Base-by-base conservation (phyloP, 2,329 filamentous ascomycete species). In the Hymenoscyphus scutula region DNA sequence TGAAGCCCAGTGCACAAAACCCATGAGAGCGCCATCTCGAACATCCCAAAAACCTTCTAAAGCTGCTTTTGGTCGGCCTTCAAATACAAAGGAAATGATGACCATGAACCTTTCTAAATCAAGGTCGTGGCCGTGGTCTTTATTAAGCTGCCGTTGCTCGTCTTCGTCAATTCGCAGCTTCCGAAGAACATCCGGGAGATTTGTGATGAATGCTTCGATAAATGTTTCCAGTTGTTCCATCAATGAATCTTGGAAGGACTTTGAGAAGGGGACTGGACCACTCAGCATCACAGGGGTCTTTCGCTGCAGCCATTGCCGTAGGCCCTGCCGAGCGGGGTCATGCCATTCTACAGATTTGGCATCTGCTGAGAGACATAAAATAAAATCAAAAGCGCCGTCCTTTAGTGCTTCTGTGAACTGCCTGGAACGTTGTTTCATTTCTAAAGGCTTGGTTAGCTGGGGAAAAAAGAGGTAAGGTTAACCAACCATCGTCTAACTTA, bases 1-100 rank as follows among this genome's bases (percentile, higher is more conserved):
- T 3, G 95, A 97, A n/a, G 93, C 91, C 95, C 95, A 99, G 67
- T 96, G 91, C 74, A 99, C 83, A 74, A 99, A 99, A 0, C 95
- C 95, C 66, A 93, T 91, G 34, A 99, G 80, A 69, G 97, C 97
- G 72, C 92, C 92, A 71, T 99, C 95, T 1, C 90, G 87, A 72
- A 97, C 93, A 34, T 85, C 84, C 95, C 95, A 99, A 69, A 98
- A 98, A 54, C 88, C 89, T 25, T 74, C 70, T 71, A 91, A 86
- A 10, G 93, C 91, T 29, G 92, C 89, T 58, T 97, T 91, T 17
- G 90, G 85, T 38, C 92, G 89, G 32, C 89, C 87, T 71, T 98
- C 91, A 72, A 94, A 99, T 4, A 92, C 86, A 73, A 95, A 97
- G 3, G 95, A 90, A 64, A 98, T 94, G 65, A 98, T 88, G 66